phyloP scores from a whole-genome alignment of 225 moss, liverwort and hornwort genomes.

The Rhytidiadelphus loreus region DNA sequence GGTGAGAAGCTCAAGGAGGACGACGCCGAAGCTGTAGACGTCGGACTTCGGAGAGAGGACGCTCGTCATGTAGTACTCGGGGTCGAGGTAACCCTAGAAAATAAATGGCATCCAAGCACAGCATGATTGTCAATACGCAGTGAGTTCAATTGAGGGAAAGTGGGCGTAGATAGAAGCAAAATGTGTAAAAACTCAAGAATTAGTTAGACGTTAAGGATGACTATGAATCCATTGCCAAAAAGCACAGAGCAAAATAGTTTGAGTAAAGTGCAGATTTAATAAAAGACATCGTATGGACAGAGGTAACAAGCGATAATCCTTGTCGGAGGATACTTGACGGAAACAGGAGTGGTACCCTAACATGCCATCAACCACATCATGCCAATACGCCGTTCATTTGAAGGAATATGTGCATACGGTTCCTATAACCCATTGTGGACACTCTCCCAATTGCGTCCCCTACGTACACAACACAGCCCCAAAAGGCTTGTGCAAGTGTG shows the following conservation, averaged over 20 bases:
- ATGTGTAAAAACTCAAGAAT: not conserved
- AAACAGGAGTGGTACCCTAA: not conserved
- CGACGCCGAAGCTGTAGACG: slow-evolving; percentile 87
- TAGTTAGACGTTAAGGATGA: not conserved
- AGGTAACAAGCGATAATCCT: not conserved
- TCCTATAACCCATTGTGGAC: not conserved
- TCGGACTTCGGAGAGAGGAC: slow-evolving; percentile 68
- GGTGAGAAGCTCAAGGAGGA: slow-evolving; percentile 58
- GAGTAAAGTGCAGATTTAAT: not conserved
- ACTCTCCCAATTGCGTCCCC: not conserved
- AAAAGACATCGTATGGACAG: not conserved
- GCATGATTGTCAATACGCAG: not conserved
- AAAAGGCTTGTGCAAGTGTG: not conserved
- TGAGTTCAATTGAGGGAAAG: not conserved
- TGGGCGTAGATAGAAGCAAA: not conserved
- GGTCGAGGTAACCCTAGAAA: slow-evolving; percentile 73
- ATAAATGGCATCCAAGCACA: not conserved
- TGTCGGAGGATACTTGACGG: not conserved
- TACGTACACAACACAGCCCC: not conserved
- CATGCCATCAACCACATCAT: not conserved
- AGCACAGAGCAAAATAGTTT: not conserved
- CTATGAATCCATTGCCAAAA: not conserved
- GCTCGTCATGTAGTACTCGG: slow-evolving; percentile 73
- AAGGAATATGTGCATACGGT: not conserved
- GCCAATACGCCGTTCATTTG: not conserved